Evolutionary conservation across 306 rosid genomes (phyloP).

Genomic region (Malus orientalis): DNA sequence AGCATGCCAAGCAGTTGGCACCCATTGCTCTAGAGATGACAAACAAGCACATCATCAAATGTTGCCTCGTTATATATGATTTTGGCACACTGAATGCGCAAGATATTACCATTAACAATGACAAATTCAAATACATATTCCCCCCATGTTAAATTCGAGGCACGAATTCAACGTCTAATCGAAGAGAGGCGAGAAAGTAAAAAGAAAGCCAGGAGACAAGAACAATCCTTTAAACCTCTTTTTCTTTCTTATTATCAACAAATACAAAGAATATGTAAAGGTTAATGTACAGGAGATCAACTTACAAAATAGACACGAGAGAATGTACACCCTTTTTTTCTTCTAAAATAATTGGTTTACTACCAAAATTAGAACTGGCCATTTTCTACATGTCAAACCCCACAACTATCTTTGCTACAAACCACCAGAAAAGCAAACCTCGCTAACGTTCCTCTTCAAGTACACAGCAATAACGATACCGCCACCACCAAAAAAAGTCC

Average conservation of each 20-base stretch:
- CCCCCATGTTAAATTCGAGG: not conserved
- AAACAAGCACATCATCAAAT: no score
- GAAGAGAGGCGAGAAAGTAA: not conserved
- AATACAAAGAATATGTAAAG: slow-evolving; percentile 22
- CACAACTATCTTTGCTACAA: slow-evolving; percentile 19
- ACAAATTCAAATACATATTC: not conserved
- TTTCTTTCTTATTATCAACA: slow-evolving; percentile 10
- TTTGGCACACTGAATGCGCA: no score
- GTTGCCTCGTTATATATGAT: no score
- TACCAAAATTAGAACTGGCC: slow-evolving; percentile 15
- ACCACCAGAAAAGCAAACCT: not conserved
- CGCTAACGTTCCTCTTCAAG: not conserved
- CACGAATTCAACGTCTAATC: not conserved
- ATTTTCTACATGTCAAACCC: slow-evolving; percentile 22
- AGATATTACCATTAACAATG: not conserved
- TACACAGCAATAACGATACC: slow-evolving; percentile 12
- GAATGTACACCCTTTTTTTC: slow-evolving; percentile 15
- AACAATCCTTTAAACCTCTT: not conserved
- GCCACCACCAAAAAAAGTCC: not conserved
- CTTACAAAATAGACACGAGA: slow-evolving; percentile 7
- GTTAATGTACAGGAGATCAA: slow-evolving; percentile 16
- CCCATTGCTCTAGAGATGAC: no score
- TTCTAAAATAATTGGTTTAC: slow-evolving; percentile 23
- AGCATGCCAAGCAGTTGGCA: no score
- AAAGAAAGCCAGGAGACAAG: not conserved